Evolutionary conservation across 345 rosid species (phyloP).

Genomic region (Arabidopsis suecica): DNA sequence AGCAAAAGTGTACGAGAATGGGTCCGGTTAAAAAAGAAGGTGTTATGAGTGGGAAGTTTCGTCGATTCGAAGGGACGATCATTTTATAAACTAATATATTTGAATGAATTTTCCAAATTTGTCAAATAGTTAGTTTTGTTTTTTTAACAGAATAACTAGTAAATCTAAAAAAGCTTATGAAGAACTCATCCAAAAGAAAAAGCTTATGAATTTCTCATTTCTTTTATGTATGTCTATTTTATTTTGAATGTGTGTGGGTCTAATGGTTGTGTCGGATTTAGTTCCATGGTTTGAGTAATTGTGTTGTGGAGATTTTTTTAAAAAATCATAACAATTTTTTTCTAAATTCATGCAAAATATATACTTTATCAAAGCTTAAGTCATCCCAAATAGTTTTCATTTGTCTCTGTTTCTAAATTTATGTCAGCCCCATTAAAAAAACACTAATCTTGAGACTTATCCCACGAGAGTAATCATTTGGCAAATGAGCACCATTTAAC

Average conservation of each 20-base stretch:
- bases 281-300: too few relatives aligned
- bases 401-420: neutral
- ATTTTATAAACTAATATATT: conserved; percentile 22
- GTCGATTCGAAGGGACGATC: conserved; percentile 48
- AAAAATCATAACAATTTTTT: too few relatives aligned
- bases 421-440: neutral
- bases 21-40: conserved; percentile 35
- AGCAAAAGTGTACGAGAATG: conserved; percentile 45
- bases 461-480: conserved; percentile 47
- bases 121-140: neutral
- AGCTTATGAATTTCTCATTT: neutral
- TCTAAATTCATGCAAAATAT: too few relatives aligned
- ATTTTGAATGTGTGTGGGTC: neutral
- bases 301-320: too few relatives aligned
- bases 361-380: neutral
- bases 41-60: conserved; percentile 42
- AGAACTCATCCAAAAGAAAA: too few relatives aligned
- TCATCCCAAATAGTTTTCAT: neutral
- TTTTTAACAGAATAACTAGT: neutral
- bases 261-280: too few relatives aligned
- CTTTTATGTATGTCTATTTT: neutral
- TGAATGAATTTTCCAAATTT: conserved; percentile 1
- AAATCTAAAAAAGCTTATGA: neutral
- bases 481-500: conserved; percentile 43
- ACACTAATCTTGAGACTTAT: conserved; percentile 20